Evolutionary conservation across 2,329 filamentous ascomycete genomes (phyloP).

Genomic region (Cladosporium phlei): DNA sequence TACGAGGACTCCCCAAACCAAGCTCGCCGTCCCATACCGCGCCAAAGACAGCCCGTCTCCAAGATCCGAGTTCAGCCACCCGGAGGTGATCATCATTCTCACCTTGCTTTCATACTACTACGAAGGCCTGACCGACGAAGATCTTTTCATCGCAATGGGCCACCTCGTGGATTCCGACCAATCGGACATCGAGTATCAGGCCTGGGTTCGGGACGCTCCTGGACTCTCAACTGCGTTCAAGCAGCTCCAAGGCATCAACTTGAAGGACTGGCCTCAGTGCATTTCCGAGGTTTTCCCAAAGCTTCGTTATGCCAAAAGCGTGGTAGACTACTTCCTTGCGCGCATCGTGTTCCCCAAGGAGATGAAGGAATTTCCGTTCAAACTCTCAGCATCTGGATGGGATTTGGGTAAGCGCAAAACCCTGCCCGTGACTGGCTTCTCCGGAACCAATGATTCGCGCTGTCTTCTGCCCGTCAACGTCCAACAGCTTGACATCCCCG

Average conservation of each 20-base stretch:
- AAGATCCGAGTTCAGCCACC: conserved; percentile 63
- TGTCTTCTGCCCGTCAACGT: conserved; percentile 57
- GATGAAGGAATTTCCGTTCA: conserved; percentile 60
- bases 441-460: conserved; percentile 64
- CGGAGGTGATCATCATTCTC: conserved; percentile 60
- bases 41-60: conserved; percentile 61
- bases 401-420: conserved; percentile 53
- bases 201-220: conserved; percentile 19
- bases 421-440: conserved; percentile 63
- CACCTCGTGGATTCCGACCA: conserved; percentile 24
- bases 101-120: conserved; percentile 67
- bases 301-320: conserved; percentile 48
- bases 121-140: conserved; percentile 44
- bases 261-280: conserved; percentile 23
- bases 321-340: conserved; percentile 63
- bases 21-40: conserved; percentile 61
- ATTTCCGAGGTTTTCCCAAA: conserved; percentile 31
- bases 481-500: conserved; percentile 54
- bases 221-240: conserved; percentile 17
- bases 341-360: conserved; percentile 61
- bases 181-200: conserved; percentile 23
- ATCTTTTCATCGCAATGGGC: conserved; percentile 39
- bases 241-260: conserved; percentile 24
- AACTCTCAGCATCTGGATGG: conserved; percentile 64
- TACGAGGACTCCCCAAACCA: conserved; percentile 43